These are phyloP conservation scores for Lyophyllum semitale DNA, from an alignment of 768 basidiomycete genomes.

Conservation along the genomic window DNA sequence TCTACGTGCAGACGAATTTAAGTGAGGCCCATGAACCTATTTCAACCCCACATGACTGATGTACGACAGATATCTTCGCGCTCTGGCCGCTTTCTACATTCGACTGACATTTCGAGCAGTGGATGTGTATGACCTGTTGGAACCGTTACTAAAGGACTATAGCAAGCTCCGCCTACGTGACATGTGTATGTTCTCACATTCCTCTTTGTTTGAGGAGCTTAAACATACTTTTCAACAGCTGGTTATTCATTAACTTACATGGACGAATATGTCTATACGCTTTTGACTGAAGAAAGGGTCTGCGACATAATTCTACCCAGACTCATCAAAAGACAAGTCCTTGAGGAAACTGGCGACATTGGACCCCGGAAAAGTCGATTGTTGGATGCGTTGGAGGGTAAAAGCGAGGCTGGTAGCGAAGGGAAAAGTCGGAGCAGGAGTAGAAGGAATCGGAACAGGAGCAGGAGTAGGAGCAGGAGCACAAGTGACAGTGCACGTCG, in stretches of 20 bases:
- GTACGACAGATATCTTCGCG: slow-evolving; percentile 81
- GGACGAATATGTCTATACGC: slow-evolving; percentile 87
- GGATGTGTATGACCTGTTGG: slow-evolving; percentile 91
- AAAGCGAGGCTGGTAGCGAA: slow-evolving; percentile 53
- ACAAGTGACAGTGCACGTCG: slow-evolving; percentile 22
- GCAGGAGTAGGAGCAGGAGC: slow-evolving; percentile 34
- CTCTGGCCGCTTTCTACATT: slow-evolving; percentile 90
- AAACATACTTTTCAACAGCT: slow-evolving; percentile 42
- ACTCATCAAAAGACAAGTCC: slow-evolving; percentile 76
- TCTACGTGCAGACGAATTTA: slow-evolving; percentile 95
- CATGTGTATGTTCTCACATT: slow-evolving; percentile 64
- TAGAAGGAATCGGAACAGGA: slow-evolving; percentile 38
- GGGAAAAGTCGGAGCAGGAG: slow-evolving; percentile 37
- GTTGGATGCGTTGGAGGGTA: slow-evolving; percentile 85
- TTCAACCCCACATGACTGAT: slow-evolving; percentile 1
- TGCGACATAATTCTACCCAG: slow-evolving; percentile 97
- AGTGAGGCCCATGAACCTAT: slow-evolving; percentile 49
- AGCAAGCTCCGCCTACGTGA: slow-evolving; percentile 82
- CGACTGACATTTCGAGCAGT: slow-evolving; percentile 90
- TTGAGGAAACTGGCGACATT: slow-evolving; percentile 93
- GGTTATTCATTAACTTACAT: slow-evolving; percentile 87
- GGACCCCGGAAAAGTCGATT: slow-evolving; percentile 83
- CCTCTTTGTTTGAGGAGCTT: background rate
- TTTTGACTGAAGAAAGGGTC: slow-evolving; percentile 87
- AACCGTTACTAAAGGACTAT: slow-evolving; percentile 93